Percentiles rank a stretch among this genome's conserved stretches.
phyloP scores from a whole-genome alignment of 1,284 basidiomycete genomes.

The Calocybe gambosa region DNA sequence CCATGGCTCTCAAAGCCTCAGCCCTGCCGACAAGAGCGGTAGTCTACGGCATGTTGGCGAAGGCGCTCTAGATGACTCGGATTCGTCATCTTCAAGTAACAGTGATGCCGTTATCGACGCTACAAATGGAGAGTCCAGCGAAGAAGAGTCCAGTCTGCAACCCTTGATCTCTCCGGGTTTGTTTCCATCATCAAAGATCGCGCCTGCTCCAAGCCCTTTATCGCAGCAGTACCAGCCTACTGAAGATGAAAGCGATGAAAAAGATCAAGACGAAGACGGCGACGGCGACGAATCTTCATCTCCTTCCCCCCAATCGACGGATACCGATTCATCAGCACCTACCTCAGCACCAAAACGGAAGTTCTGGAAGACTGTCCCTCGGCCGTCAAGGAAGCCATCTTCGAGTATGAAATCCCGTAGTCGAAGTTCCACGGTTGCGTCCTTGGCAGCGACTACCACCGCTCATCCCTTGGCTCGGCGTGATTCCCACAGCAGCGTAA shows the following conservation, averaged over 20 bases:
- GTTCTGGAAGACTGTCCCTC: constrained; percentile 20
- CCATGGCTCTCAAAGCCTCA: constrained; percentile 26
- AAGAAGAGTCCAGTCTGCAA: constrained; percentile 27
- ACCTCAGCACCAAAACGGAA: constrained; percentile 16
- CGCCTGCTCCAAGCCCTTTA: constrained; percentile 54
- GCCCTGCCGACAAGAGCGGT: constrained; percentile 27
- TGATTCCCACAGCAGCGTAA: constrained; percentile 59
- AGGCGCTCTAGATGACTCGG: constrained; percentile 70
- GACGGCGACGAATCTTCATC: constrained; percentile 33
- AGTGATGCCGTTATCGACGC: constrained; percentile 25
- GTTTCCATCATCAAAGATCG: constrained; percentile 23
- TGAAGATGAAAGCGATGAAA: constrained; percentile 31
- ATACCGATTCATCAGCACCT: constrained; percentile 41
- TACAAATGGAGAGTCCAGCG: constrained; percentile 27
- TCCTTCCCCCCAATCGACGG: constrained; percentile 38
- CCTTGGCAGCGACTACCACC: constrained; percentile 32
- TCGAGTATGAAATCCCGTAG: constrained; percentile 36
- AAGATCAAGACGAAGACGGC: constrained; percentile 20
- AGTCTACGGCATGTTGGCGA: constrained; percentile 63
- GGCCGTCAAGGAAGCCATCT: constrained; percentile 19
- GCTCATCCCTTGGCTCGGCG: constrained; percentile 31
- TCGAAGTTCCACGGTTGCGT: constrained; percentile 56
- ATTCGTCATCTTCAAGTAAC: constrained; percentile 43
- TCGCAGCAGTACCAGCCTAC: constrained; percentile 51
- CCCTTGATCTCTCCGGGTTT: constrained; percentile 28